A percentile compares a stretch with the other conserved stretches of the same genome.
Conservation (phyloP, 1,284 basidiomycete genomes). For the Microbotryum saponariae region DNA sequence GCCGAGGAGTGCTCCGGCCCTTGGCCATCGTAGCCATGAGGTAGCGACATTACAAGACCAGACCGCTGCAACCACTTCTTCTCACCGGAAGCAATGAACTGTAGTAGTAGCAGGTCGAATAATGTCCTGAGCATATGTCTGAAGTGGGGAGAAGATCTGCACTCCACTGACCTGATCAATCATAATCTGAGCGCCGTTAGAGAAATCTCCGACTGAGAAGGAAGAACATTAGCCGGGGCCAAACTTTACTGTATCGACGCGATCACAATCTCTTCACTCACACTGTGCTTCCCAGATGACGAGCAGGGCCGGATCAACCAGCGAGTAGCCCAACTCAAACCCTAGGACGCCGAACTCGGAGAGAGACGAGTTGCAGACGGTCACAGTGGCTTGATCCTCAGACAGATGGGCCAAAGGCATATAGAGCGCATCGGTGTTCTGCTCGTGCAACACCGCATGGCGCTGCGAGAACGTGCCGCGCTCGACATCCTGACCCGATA, state of each 20-base stretch:
- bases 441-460: slow-evolving; percentile 94
- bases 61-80: slow-evolving; percentile 96
- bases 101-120: slow-evolving; percentile 38
- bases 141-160: neutral
- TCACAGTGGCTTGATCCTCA: slow-evolving; percentile 79
- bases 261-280: slow-evolving; percentile 7
- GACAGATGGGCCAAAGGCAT: slow-evolving; percentile 82
- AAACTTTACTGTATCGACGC: too few relatives aligned
- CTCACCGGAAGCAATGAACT: slow-evolving; percentile 96
- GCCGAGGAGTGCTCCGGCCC: slow-evolving; percentile 98
- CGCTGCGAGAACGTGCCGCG: slow-evolving; percentile 99
- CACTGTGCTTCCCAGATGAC: slow-evolving; percentile 84
- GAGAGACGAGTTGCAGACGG: slow-evolving; percentile 92
- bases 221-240: neutral
- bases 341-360: slow-evolving; percentile 94
- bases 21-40: slow-evolving; percentile 98
- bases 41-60: slow-evolving; percentile 83
- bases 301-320: slow-evolving; percentile 87
- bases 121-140: too few relatives aligned
- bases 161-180: slow-evolving; percentile 55
- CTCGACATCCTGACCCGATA: slow-evolving; percentile 98
- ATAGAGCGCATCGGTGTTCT: slow-evolving; percentile 84
- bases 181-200: slow-evolving; percentile 93
- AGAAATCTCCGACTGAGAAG: slow-evolving; percentile 74
- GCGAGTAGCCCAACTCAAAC: slow-evolving; percentile 97